phyloP scores from a whole-genome alignment of 192 early-diverging fungal genomes.

The Coemansia erecta region DNA sequence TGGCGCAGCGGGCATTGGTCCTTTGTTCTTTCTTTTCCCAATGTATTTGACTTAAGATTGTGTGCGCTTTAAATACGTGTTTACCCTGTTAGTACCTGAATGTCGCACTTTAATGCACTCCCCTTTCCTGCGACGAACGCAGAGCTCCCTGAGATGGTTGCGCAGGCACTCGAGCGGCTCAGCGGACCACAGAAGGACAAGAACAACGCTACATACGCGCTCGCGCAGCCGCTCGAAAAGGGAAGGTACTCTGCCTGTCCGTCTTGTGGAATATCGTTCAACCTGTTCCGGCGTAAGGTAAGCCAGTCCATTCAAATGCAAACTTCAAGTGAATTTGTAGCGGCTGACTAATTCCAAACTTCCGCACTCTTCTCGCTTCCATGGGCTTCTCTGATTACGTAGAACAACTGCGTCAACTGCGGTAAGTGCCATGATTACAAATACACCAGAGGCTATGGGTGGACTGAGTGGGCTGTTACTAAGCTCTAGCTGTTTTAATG shows the following conservation, averaged over 20 bases:
- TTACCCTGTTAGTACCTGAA: not conserved
- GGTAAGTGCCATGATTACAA: slow-evolving; percentile 15
- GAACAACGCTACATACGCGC: slow-evolving; percentile 18
- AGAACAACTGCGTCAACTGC: slow-evolving; percentile 43
- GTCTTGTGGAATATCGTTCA: slow-evolving; percentile 40
- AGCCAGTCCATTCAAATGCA: slow-evolving; percentile 4
- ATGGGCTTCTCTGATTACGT: not conserved
- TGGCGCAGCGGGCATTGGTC: not conserved
- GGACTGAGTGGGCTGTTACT: too few relatives aligned
- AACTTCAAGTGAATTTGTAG: too few relatives aligned
- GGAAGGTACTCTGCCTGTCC: slow-evolving; percentile 43
- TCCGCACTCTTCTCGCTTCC: too few relatives aligned
- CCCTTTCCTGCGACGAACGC: slow-evolving; percentile 40
- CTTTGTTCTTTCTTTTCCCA: not conserved
- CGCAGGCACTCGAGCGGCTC: slow-evolving; percentile 19
- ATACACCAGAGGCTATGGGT: too few relatives aligned
- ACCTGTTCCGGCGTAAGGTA: slow-evolving; percentile 47
- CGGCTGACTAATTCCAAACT: too few relatives aligned
- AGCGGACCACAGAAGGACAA: slow-evolving; percentile 32
- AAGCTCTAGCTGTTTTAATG: not conserved
- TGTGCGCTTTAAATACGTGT: not conserved
- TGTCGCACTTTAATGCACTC: slow-evolving; percentile 23
- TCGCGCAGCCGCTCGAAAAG: slow-evolving; percentile 32
- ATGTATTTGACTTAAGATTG: too few relatives aligned
- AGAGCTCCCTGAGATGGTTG: slow-evolving; percentile 21